Conservation (phyloP, 768 basidiomycete genomes). For the Galerina sulciceps region DNA sequence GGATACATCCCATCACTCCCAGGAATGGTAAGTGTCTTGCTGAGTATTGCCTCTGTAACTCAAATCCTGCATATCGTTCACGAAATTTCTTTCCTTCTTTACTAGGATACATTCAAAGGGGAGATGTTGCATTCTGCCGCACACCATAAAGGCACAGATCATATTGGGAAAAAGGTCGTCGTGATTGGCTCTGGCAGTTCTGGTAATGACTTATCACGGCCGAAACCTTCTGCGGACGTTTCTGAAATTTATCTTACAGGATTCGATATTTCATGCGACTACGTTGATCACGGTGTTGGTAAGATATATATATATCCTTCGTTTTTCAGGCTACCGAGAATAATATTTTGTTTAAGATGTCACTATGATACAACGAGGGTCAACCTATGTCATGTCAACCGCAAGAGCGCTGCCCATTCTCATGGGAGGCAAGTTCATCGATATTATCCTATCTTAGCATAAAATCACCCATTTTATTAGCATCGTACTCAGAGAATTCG, state of each 20-base stretch:
- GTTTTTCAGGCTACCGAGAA: neutral
- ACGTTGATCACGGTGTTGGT: conserved; percentile 46
- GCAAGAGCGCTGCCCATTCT: conserved; percentile 38
- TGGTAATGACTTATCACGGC: conserved; percentile 27
- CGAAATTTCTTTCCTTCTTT: too few species aligned
- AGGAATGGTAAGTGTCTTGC: conserved; percentile 39
- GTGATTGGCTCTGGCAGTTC: conserved; percentile 73
- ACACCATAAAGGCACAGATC: conserved; percentile 59
- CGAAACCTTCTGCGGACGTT: neutral
- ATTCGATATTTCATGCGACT: conserved; percentile 50
- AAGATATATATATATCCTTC: neutral
- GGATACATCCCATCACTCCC: conserved; percentile 50
- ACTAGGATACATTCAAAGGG: conserved; percentile 66
- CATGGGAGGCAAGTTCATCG: conserved; percentile 22
- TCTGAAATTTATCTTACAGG: conserved; percentile 35
- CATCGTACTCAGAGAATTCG: conserved; percentile 47
- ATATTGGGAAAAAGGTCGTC: conserved; percentile 70
- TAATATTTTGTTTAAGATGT: conserved; percentile 39
- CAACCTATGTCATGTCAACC: conserved; percentile 58
- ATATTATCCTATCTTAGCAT: neutral
- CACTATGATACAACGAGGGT: conserved; percentile 60
- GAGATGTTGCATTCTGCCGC: conserved; percentile 60
- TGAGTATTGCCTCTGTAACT: too few species aligned
- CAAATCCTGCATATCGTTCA: too few species aligned
- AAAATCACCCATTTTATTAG: conserved; percentile 16